Evolutionary conservation across 169 alveolate species (phyloP), one percentile per base, ranked within the genome.

Genomic region (Theileria parva): DNA sequence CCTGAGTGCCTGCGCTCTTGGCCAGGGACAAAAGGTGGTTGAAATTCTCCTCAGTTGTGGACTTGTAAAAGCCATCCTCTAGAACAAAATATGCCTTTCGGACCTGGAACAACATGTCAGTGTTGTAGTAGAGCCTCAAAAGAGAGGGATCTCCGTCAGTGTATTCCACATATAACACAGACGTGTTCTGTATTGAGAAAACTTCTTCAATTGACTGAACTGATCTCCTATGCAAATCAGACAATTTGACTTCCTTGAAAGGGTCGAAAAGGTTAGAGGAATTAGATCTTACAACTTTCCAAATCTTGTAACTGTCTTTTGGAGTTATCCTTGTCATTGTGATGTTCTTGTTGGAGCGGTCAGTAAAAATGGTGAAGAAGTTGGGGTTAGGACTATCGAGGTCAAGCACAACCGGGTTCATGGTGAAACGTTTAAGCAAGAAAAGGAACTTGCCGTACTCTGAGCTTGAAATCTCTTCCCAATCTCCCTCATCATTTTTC

Each of bases 241-340:
- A 1, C 53, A 44, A 44, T 13, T 44, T 44, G 12, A 44, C 17
- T 7, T 44, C 53, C 53, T 8, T 44, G 53, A 44, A 44, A 13
- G 53, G 53, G 53, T 44, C 53, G 1, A 11, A 0, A 15, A 0
- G 19, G 53, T 44, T 44, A 44, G 53, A 44, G 19, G 53, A 44
- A 44, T 44, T 44, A 15, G 53, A 44, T 44, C 15, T 27, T 23
- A 63, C 71, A 17, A 63, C 71, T 21, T 63, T 63, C 19, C 51
- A 28, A 17, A 63, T 21, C 53, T 63, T 15, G 50, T 63, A 63
- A 15, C 11, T 30, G 34, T 63, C 71, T 9, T n/a, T 63, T 21
- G 71, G 71, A n/a, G 71, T 63, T 21, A 63, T 63, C 25, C 71
- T 63, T 25, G 34, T 25, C 66, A 57, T 57, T 32, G 39, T 63